Percentiles rank a stretch among this genome's conserved stretches.
Conservation (phyloP, 208 protist genomes). For the Leishmania tarentolae region DNA sequence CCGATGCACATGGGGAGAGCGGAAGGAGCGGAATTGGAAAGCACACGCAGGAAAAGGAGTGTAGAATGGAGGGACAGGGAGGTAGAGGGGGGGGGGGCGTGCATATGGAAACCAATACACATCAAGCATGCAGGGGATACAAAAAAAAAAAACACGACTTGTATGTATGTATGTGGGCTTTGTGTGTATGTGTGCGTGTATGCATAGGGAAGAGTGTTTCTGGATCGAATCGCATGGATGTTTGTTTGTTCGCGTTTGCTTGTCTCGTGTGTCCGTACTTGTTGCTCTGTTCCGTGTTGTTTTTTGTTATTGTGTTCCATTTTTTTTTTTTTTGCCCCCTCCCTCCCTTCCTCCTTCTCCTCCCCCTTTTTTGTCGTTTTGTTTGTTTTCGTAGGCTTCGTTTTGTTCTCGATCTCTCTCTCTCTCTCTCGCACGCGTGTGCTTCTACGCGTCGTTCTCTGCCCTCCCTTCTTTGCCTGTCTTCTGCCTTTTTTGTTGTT, state of each 20-base stretch:
- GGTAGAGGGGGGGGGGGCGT: too few species aligned
- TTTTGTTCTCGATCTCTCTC: background rate
- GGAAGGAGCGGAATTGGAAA: background rate
- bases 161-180: background rate
- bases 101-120: background rate
- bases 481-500: background rate
- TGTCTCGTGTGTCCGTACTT: conserved; percentile 16
- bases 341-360: background rate
- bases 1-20: background rate
- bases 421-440: background rate
- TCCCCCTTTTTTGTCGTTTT: too few species aligned
- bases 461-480: background rate
- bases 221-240: background rate
- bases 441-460: background rate
- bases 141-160: background rate
- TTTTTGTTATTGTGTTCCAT: background rate
- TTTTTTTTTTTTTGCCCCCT: background rate
- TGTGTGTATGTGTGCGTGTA: background rate
- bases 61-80: too few species aligned
- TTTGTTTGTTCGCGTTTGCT: conserved; percentile 12
- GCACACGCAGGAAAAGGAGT: background rate
- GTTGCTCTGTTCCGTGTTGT: conserved; percentile 1
- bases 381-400: background rate
- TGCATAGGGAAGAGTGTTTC: too few species aligned
- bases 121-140: background rate